Evolutionary conservation across 148 eudicot genomes (phyloP), one percentile per base, ranked within the genome.

Genomic region (Heliosperma pusillum): DNA sequence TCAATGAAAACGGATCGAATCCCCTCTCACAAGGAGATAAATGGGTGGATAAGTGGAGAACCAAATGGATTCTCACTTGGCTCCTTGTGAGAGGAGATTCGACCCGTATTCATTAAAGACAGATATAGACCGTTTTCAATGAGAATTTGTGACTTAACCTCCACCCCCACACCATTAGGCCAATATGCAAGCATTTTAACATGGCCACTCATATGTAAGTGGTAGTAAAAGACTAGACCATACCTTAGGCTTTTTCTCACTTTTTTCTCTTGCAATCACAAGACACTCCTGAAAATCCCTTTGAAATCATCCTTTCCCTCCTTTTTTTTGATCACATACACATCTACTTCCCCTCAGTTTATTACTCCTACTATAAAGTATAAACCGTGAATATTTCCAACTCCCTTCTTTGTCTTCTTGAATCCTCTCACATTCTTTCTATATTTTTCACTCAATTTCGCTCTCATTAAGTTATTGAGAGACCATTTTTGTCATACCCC

Each of bases 231-330:
- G 22, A 33, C 30, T 16, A 64, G 68, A 33, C 45, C 44, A 4
- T 9, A 30, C 19, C 21, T 29, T 55, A 57, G 74, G n/a, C 70
- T 2, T 62, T 66, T 62, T 20, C 27, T 65, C 33, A 26, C 61
- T 27, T 58, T 21, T 77, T 60, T 70, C 12, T 56, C 45, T 63
- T 77, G 68, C 71, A 79, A 27, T 88, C 96, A 90, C 96, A 89
- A 74, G 96, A 82, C 84, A 27, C 72, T 86, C 83, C 77, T 90
- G 91, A 90, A 75, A 60, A 72, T 56, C 69, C 58, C 85, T 80
- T 73, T 84, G 75, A 79, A 80, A 77, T 78, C 81, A 78, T 82
- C 85, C 74, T 22, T 45, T 45, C 59, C 21, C 33, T 40, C 55
- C 59, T 27, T 59, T 11, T 67, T 61, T n/a, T 10, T 16, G 12